Conservation (phyloP, 2,329 filamentous ascomycete genomes). For the Pochonia chlamydosporia region DNA sequence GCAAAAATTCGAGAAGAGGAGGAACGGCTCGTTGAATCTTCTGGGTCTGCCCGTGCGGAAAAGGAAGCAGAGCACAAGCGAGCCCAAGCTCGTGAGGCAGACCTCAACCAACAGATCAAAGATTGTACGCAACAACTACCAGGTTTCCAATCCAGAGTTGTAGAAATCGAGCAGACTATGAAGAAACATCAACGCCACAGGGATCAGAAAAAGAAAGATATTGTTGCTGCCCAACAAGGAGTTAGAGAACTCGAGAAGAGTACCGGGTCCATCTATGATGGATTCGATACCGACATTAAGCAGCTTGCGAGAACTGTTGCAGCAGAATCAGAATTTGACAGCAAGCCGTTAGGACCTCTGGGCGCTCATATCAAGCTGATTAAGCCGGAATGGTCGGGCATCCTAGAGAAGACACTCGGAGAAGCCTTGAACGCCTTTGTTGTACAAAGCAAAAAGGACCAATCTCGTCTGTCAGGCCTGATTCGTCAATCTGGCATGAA, state of each 20-base stretch:
- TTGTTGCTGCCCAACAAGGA: slow-evolving; percentile 41
- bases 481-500: slow-evolving; percentile 58
- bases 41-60: slow-evolving; percentile 62
- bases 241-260: slow-evolving; percentile 45
- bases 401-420: slow-evolving; percentile 76
- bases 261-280: slow-evolving; percentile 55
- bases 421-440: slow-evolving; percentile 68
- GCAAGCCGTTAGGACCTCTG: slow-evolving; percentile 76
- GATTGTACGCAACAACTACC: slow-evolving; percentile 24
- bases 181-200: slow-evolving; percentile 25
- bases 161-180: slow-evolving; percentile 24
- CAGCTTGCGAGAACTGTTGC: slow-evolving; percentile 63
- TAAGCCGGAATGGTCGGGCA: slow-evolving; percentile 75
- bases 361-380: slow-evolving; percentile 71
- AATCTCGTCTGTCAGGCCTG: slow-evolving; percentile 58
- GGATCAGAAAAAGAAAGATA: slow-evolving; percentile 46
- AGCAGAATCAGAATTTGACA: slow-evolving; percentile 60
- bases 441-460: slow-evolving; percentile 71
- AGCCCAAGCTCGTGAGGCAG: slow-evolving; percentile 19
- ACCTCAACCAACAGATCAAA: slow-evolving; percentile 20
- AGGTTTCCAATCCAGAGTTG: slow-evolving; percentile 24
- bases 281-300: slow-evolving; percentile 58
- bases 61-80: slow-evolving; percentile 50
- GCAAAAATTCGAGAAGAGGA: slow-evolving; percentile 49
- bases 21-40: slow-evolving; percentile 57